Conservation (phyloP, 805 yeast genomes). For the Dipodascopsis uninucleata region DNA sequence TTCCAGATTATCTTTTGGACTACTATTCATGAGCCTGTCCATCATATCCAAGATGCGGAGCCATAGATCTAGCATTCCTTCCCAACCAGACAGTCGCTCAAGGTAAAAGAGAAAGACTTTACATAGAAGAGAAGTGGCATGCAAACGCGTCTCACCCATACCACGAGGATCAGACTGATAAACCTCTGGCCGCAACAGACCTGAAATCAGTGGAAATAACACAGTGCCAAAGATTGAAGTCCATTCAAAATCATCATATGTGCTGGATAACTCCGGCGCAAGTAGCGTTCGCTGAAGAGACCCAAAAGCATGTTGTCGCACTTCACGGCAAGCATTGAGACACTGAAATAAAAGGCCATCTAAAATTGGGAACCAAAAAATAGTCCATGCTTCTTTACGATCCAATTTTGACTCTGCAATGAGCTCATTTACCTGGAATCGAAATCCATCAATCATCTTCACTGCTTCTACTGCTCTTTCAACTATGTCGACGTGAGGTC, state of each 20-base stretch:
- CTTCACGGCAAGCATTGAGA: constrained; percentile 78
- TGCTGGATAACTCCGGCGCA: constrained; percentile 35
- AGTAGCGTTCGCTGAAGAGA: constrained; percentile 54
- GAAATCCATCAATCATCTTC: constrained; percentile 35
- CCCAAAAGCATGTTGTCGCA: constrained; percentile 62
- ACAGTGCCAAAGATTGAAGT: constrained; percentile 61
- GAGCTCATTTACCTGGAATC: constrained; percentile 38
- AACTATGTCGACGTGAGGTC: constrained; percentile 49
- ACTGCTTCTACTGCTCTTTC: constrained; percentile 45
- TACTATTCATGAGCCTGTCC: constrained; percentile 40
- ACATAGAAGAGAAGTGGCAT: constrained; percentile 63
- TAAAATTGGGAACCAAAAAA: constrained; percentile 54
- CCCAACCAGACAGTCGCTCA: constrained; percentile 32
- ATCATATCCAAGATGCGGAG: constrained; percentile 37
- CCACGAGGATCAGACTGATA: constrained; percentile 58
- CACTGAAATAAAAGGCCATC: constrained; percentile 89
- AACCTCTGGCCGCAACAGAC: constrained; percentile 62
- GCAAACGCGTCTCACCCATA: constrained; percentile 61
- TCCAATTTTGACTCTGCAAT: constrained; percentile 16
- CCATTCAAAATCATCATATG: constrained; percentile 33
- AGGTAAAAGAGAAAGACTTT: constrained; percentile 56
- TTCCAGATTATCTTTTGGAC: constrained; percentile 38
- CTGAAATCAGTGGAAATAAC: constrained; percentile 66
- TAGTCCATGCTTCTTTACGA: constrained; percentile 33
- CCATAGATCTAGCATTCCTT: constrained; percentile 38